Base-by-base conservation (phyloP, 352 stramenopile genomes). In the Pythium monospermum region DNA sequence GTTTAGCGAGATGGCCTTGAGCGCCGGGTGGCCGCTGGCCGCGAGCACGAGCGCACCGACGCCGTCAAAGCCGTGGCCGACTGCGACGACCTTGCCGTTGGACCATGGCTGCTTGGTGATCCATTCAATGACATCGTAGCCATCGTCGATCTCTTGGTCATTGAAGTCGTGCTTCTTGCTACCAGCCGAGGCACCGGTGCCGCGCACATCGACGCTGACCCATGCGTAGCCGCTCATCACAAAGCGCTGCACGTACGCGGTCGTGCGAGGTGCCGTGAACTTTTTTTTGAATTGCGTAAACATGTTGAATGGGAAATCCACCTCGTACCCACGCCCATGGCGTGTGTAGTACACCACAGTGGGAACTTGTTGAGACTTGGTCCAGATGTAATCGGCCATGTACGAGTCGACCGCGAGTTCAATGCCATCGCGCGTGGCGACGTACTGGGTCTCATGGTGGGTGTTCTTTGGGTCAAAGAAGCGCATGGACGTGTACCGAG, bases 191-290 rank as follows among this genome's bases (percentile, higher is more conserved):
- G 73, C 78, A 15, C 82, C 82, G n/a, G 82, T 87, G 49, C 82
- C 82, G 15, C 82, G 78, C 23, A 90, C 73, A 33, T 92, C 82
- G 31, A 89, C 82, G 21, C 67, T 71, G 43, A 92, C 68, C 78
- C 79, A 92, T 0, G 73, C 82, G 57, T 87, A 92, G 25, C 78
- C 79, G 39, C 75, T 87, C 15, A 73, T 76, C 40, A 85, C 60
- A 53, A 92, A 86, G 12, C 76, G 69, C 37, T 85, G 63, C 39
- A 87, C 67, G 61, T 92, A 92, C 25, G 71, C 66, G 59, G 71
- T 85, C 30, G 82, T 86, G 19, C 82, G 78, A 25, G 82, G 82
- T 60, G 86, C 87, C n/a, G 77, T 90, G 57, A 90, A 89, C 58
- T 80, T 79, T 48, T 73, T 71, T 30, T 77, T 54, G 57, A 85